These are phyloP conservation scores for Neocallimastix lanati DNA, from an alignment of 192 early-diverging fungal genomes.

Conservation along the genomic window DNA sequence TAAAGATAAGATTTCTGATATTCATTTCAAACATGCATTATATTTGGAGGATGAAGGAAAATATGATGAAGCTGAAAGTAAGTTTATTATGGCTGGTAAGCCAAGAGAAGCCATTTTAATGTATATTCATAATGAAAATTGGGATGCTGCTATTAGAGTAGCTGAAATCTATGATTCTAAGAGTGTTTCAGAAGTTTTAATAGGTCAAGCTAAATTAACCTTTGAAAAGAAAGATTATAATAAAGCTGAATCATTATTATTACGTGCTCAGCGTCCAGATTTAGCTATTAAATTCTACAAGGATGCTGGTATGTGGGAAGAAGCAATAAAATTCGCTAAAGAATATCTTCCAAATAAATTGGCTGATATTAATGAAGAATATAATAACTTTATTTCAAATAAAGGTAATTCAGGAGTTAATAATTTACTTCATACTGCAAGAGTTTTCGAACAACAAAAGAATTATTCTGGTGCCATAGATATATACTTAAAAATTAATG, in stretches of 20 bases:
- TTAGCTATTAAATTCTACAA: constrained; percentile 39
- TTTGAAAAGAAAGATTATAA: constrained; percentile 35
- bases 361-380: constrained; percentile 28
- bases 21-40: constrained; percentile 49
- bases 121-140: constrained; percentile 44
- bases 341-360: constrained; percentile 33
- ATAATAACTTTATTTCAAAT: constrained; percentile 19
- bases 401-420: constrained; percentile 16
- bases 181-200: constrained; percentile 30
- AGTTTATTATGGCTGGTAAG: constrained; percentile 23
- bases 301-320: constrained; percentile 36
- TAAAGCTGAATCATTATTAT: constrained; percentile 30
- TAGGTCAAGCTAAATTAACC: constrained; percentile 34
- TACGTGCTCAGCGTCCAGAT: constrained; percentile 40
- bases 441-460: constrained; percentile 31
- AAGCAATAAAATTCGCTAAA: constrained; percentile 36
- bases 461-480: constrained; percentile 36
- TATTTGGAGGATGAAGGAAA: constrained; percentile 18
- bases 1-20: constrained; percentile 36
- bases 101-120: constrained; percentile 6
- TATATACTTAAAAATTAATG: constrained; percentile 34
- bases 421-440: constrained; percentile 28
- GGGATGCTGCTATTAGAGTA: constrained; percentile 34
- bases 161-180: constrained; percentile 35
- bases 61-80: constrained; percentile 39